A percentile compares a stretch with the other conserved stretches of the same genome.
Evolutionary conservation across 441 rosid genomes (phyloP).

Genomic region (Populus hybrid): DNA sequence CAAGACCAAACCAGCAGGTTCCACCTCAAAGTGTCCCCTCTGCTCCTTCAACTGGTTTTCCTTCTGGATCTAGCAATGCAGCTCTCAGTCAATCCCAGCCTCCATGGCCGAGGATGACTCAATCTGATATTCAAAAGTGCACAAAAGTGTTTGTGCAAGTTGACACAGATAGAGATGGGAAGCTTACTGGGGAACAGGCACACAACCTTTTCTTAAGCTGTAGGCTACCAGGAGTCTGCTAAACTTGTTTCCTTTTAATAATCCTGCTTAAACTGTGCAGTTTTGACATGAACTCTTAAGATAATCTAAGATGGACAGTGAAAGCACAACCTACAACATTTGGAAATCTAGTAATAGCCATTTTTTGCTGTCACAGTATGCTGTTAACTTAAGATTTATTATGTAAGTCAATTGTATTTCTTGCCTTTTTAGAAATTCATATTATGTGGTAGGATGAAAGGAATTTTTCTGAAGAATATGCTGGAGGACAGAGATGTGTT

Average conservation of each 20-base stretch:
- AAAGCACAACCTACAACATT: neutral
- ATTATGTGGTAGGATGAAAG: neutral
- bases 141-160: slow-evolving; percentile 89
- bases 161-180: slow-evolving; percentile 93
- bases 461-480: neutral
- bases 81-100: slow-evolving; percentile 51
- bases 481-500: too few relatives aligned
- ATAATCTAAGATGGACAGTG: neutral
- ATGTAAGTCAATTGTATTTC: neutral
- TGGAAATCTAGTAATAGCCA: neutral
- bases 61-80: slow-evolving; percentile 51
- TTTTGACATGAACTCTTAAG: slow-evolving; percentile 5
- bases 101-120: slow-evolving; percentile 93
- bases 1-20: slow-evolving; percentile 34
- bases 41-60: slow-evolving; percentile 43
- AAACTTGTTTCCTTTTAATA: slow-evolving; percentile 3
- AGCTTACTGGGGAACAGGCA: slow-evolving; percentile 91
- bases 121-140: slow-evolving; percentile 78
- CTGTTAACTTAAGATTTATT: neutral
- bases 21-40: slow-evolving; percentile 33
- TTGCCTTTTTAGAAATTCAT: neutral
- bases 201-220: slow-evolving; percentile 93
- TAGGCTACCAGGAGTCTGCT: slow-evolving; percentile 85
- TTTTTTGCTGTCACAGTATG: neutral
- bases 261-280: slow-evolving; percentile 11